A percentile compares a stretch with the other conserved stretches of the same genome.
Conservation (phyloP, 2,329 filamentous ascomycete species). For the Neofusicoccum laricinum region DNA sequence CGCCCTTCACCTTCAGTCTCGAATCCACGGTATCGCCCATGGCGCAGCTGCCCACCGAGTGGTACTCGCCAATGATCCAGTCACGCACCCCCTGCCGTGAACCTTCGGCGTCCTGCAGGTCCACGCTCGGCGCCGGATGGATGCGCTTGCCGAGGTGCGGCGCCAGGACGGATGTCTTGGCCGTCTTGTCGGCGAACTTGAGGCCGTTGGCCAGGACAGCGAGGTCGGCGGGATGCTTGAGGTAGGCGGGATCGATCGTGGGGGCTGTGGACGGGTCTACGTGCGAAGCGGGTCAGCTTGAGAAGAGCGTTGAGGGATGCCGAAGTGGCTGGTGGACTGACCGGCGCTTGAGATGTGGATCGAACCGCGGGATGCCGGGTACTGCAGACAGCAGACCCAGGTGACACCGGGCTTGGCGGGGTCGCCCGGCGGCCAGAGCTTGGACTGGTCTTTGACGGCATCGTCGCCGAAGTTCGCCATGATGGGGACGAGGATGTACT, state of each 20-base stretch:
- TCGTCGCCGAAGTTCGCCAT: not conserved
- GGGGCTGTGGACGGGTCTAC: conserved; percentile 29
- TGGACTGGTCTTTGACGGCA: not conserved
- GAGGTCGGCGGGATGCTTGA: conserved; percentile 42
- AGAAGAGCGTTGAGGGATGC: not conserved
- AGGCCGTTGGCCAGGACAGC: conserved; percentile 37
- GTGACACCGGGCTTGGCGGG: not conserved
- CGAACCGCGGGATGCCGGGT: not conserved
- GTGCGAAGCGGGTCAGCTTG: not conserved
- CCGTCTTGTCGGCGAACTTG: conserved; percentile 34
- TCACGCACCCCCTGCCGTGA: not conserved
- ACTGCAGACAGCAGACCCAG: not conserved
- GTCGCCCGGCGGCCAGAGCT: not conserved
- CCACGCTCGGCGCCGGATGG: not conserved
- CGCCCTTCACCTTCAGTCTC: conserved; percentile 28
- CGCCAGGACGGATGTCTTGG: not conserved
- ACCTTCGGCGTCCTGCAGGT: conserved; percentile 20
- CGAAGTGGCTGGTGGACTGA: not conserved
- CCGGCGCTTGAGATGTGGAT: not conserved
- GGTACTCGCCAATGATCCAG: not conserved
- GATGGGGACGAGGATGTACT: not conserved
- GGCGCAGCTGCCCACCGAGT: not conserved
- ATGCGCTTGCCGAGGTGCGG: not conserved
- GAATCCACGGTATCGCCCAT: conserved; percentile 30
- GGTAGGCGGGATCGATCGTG: conserved; percentile 39